These are phyloP conservation scores for Magnusiomyces fungicola DNA, from an alignment of 1,139 yeast species.

Conservation along the genomic window DNA sequence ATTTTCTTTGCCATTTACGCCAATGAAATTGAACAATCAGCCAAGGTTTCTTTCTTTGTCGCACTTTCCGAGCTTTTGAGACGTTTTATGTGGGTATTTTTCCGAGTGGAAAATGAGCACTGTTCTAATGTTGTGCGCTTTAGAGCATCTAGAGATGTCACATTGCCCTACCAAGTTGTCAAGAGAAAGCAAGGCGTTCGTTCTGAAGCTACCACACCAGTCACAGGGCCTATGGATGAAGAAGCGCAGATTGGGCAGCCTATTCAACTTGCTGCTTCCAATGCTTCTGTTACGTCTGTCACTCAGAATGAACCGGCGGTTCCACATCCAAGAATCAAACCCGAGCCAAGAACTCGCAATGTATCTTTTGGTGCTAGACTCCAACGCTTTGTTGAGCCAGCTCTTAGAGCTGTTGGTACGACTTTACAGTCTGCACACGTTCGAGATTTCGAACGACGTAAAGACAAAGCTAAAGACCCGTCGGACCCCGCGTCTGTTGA, in stretches of 20 bases:
- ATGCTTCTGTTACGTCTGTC: too few relatives aligned
- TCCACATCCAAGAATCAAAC: conserved; percentile 4
- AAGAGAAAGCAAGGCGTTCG: conserved; percentile 4
- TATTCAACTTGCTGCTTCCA: too few relatives aligned
- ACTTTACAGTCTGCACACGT: conserved; percentile 75
- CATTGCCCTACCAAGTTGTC: conserved; percentile 65
- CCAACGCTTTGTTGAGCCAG: conserved; percentile 29
- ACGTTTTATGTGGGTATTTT: conserved; percentile 79
- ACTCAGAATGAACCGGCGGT: too few relatives aligned
- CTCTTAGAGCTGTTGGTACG: conserved; percentile 45
- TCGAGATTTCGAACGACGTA: conserved; percentile 76
- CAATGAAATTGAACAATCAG: conserved; percentile 76
- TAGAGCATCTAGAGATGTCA: conserved; percentile 80
- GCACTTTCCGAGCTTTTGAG: conserved; percentile 76
- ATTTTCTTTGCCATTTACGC: conserved; percentile 67
- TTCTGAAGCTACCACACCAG: not conserved
- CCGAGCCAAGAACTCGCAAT: conserved; percentile 12
- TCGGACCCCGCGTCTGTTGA: conserved; percentile 26
- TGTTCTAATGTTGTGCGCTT: conserved; percentile 77
- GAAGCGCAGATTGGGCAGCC: conserved; percentile 2
- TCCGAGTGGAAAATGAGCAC: conserved; percentile 95
- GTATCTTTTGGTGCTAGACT: conserved; percentile 18
- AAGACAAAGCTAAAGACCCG: conserved; percentile 30
- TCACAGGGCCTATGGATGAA: not conserved
- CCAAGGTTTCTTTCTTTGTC: conserved; percentile 76